phyloP scores from a whole-genome alignment of 176 grass and related monocot species.

The Raddia guianensis region DNA sequence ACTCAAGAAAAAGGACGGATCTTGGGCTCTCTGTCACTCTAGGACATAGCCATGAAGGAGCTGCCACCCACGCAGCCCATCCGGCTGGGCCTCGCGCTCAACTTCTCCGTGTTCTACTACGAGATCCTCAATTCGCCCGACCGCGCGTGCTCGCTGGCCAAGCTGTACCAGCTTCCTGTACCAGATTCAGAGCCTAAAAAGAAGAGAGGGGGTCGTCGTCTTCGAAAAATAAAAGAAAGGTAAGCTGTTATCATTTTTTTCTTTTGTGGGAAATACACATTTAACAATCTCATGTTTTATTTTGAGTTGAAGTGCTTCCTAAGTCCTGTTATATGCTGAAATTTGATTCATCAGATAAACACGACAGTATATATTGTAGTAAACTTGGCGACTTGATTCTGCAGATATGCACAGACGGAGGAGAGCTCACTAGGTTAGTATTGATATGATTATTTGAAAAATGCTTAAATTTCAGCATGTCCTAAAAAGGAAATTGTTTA shows the following conservation, averaged over 20 bases:
- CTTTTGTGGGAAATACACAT: background rate
- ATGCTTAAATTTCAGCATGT: slow-evolving; percentile 5
- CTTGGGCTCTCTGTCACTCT: slow-evolving; percentile 16
- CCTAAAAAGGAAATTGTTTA: background rate
- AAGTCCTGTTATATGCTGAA: background rate
- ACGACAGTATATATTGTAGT: background rate
- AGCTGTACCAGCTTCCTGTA: slow-evolving; percentile 89
- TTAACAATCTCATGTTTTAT: background rate
- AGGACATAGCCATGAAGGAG: slow-evolving; percentile 83
- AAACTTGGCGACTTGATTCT: background rate
- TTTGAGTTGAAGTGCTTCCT: slow-evolving; percentile 1
- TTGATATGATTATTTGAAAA: background rate
- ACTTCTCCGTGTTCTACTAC: slow-evolving; percentile 98
- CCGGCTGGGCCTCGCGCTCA: slow-evolving; percentile 75
- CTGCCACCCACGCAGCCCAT: slow-evolving; percentile 86
- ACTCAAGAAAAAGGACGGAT: slow-evolving; percentile 29
- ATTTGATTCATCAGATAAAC: background rate
- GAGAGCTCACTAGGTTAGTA: slow-evolving; percentile 77
- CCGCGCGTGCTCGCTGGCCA: slow-evolving; percentile 84
- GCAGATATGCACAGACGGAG: slow-evolving; percentile 87
- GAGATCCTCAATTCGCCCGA: slow-evolving; percentile 98
- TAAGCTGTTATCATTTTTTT: slow-evolving; percentile 12
- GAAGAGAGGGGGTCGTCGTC: slow-evolving; percentile 69
- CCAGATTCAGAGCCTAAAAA: slow-evolving; percentile 85
- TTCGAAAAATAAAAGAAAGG: slow-evolving; percentile 97